phyloP scores from a whole-genome alignment of 1,139 yeast species.

The Debaryomyces subglobosus region DNA sequence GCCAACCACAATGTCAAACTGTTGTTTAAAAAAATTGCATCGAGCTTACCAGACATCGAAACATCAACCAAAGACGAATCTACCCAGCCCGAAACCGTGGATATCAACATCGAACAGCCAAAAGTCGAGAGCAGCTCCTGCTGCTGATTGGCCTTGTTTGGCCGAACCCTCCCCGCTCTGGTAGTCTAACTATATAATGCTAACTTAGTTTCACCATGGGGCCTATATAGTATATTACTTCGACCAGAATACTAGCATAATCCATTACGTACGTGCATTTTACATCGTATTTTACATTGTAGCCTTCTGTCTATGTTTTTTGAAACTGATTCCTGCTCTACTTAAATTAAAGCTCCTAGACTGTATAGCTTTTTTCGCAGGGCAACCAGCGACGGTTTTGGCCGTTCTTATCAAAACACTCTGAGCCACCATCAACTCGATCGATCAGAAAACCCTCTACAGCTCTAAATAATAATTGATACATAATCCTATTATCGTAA shows the following conservation, averaged over 20 bases:
- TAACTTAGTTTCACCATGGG: not conserved
- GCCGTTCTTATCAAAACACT: not conserved
- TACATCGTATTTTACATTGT: no score
- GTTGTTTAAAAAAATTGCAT: conserved; percentile 87
- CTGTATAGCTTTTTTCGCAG: not conserved
- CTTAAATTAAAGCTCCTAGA: not conserved
- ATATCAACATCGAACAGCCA: conserved; percentile 38
- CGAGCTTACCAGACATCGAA: conserved; percentile 80
- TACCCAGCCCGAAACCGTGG: conserved; percentile 46
- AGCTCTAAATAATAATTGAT: not conserved
- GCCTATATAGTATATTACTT: not conserved
- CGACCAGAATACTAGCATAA: not conserved
- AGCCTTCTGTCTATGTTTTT: no score
- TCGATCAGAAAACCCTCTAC: not conserved
- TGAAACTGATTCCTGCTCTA: not conserved
- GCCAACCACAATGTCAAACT: conserved; percentile 92
- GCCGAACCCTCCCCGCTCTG: not conserved
- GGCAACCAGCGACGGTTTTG: not conserved
- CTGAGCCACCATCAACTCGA: not conserved
- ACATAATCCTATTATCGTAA: not conserved
- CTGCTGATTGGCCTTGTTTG: conserved; percentile 1
- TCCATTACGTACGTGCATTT: not conserved
- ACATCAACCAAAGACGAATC: conserved; percentile 27
- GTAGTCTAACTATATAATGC: not conserved
- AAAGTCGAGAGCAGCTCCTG: conserved; percentile 5